Evolutionary conservation across 2,329 filamentous ascomycete genomes (phyloP).

Genomic region (Fusarium chlamydosporum): DNA sequence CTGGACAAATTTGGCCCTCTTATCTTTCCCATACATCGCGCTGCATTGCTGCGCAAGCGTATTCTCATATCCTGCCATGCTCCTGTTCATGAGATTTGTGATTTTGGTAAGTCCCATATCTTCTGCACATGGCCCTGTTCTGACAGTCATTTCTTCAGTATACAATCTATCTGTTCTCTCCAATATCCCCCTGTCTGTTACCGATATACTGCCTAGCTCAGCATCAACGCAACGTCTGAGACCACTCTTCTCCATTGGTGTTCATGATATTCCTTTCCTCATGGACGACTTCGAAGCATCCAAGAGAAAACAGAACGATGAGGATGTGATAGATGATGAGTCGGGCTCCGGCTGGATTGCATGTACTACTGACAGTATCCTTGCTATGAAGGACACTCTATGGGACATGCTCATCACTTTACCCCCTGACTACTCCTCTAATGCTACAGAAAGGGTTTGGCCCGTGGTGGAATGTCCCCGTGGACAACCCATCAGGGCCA

Average conservation of each 20-base stretch:
- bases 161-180: slow-evolving; percentile 95
- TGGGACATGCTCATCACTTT: slow-evolving; percentile 93
- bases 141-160: slow-evolving; percentile 66
- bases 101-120: slow-evolving; percentile 78
- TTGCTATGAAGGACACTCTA: slow-evolving; percentile 85
- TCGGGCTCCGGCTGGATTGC: slow-evolving; percentile 84
- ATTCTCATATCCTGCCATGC: slow-evolving; percentile 89
- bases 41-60: slow-evolving; percentile 86
- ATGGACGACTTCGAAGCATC: slow-evolving; percentile 70
- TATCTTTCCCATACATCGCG: slow-evolving; percentile 90
- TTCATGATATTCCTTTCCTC: slow-evolving; percentile 90
- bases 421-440: slow-evolving; percentile 72
- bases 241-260: slow-evolving; percentile 91
- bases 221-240: slow-evolving; percentile 76
- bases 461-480: slow-evolving; percentile 79
- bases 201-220: slow-evolving; percentile 75
- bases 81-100: slow-evolving; percentile 86
- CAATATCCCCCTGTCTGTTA: slow-evolving; percentile 83
- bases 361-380: slow-evolving; percentile 94
- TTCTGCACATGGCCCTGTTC: fast-evolving
- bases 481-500: slow-evolving; percentile 80
- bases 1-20: slow-evolving; percentile 90
- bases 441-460: slow-evolving; percentile 75
- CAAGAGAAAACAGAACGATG: slow-evolving; percentile 56
- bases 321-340: slow-evolving; percentile 61